Evolutionary conservation across 441 rosid species (phyloP).

Genomic region (Mallotus repandus): DNA sequence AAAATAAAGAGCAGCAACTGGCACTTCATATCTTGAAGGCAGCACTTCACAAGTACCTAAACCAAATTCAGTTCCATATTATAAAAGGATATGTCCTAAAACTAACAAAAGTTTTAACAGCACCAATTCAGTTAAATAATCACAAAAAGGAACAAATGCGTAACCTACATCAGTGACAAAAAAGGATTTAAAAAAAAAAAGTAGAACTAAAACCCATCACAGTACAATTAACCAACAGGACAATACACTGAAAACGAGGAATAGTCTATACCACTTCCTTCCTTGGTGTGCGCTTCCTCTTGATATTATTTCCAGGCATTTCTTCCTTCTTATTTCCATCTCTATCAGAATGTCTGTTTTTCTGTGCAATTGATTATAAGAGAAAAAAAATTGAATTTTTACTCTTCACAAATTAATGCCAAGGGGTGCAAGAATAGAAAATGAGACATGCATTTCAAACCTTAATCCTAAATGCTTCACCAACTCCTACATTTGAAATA

Average conservation of each 20-base stretch:
- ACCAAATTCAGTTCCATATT: neutral
- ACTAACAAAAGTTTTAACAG: neutral
- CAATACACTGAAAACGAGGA: neutral
- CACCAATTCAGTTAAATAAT: neutral
- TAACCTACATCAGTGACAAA: neutral
- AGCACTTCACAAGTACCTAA: neutral
- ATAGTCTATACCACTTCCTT: constrained; percentile 47
- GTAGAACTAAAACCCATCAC: constrained; percentile 4
- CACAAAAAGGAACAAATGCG: neutral
- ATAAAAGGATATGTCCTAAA: neutral
- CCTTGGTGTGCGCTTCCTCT: constrained; percentile 40
- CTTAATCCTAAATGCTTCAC: constrained; percentile 38
- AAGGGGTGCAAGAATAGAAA: constrained; percentile 14
- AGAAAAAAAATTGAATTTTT: constrained; percentile 15
- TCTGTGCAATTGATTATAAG: constrained; percentile 32
- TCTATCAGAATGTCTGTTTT: constrained; percentile 25
- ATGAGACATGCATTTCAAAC: constrained; percentile 29
- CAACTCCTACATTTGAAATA: constrained; percentile 23
- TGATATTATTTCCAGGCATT: constrained; percentile 35
- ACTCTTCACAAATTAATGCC: constrained; percentile 1
- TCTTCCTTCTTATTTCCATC: constrained; percentile 33
- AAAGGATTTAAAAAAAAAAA: neutral
- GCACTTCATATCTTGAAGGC: neutral
- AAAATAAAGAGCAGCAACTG: constrained; percentile 1
- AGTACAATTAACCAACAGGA: constrained; percentile 4